These are phyloP conservation scores for Curvularia verruculosa DNA, from an alignment of 2,329 filamentous ascomycete genomes.

Conservation along the genomic window DNA sequence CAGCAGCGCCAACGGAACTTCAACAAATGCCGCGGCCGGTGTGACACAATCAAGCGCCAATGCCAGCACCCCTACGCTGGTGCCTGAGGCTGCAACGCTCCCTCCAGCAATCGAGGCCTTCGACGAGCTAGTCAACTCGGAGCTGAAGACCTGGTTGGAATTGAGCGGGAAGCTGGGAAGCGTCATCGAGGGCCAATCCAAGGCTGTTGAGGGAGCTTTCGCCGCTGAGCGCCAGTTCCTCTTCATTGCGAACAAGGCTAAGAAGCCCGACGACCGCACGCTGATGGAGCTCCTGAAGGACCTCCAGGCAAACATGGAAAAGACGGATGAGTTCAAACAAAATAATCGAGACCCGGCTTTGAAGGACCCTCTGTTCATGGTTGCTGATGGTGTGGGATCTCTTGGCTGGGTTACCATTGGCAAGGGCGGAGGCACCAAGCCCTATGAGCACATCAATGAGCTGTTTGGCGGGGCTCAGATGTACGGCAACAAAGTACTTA, in stretches of 20 bases:
- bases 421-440: conserved; percentile 61
- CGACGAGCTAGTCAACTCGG: conserved; percentile 74
- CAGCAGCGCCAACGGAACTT: conserved; percentile 38
- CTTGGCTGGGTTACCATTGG: conserved; percentile 91
- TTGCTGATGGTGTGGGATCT: conserved; percentile 87
- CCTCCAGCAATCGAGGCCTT: conserved; percentile 82
- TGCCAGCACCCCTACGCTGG: conserved; percentile 43
- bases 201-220: conserved; percentile 70
- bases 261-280: conserved; percentile 79
- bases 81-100: conserved; percentile 53
- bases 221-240: conserved; percentile 86
- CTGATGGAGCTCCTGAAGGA: conserved; percentile 84
- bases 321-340: conserved; percentile 81
- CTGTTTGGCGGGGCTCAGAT: conserved; percentile 85
- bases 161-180: conserved; percentile 79
- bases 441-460: conserved; percentile 84
- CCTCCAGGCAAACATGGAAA: conserved; percentile 80
- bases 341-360: conserved; percentile 75
- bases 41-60: conserved; percentile 45
- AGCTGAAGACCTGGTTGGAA: conserved; percentile 78
- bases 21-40: conserved; percentile 33
- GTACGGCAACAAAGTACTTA: conserved; percentile 92
- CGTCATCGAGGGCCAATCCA: conserved; percentile 76
- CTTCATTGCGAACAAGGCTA: conserved; percentile 85
- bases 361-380: conserved; percentile 83